Evolutionary conservation across 768 basidiomycete species (phyloP), one percentile per base, ranked within the genome.

Genomic region (Pleurotus giganteus): DNA sequence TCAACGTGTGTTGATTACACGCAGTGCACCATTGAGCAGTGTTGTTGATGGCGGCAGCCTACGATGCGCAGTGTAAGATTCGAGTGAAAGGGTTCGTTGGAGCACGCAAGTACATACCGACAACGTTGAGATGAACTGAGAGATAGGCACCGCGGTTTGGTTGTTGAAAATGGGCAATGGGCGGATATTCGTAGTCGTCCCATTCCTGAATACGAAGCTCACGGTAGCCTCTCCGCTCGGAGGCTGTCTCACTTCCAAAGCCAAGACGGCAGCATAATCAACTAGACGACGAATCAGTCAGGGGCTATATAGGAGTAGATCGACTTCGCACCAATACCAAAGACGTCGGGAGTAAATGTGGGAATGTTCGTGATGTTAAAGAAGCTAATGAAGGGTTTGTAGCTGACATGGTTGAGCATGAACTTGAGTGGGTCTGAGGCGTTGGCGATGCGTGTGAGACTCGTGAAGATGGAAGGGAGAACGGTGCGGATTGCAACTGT

Each of bases 311-410:
- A 26, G 27, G 26, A 27, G 21, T 7, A 12, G 27, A 6, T 52
- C 39, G 42, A 73, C 71, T 27, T 43, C 59, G 15, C 32, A 58
- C 61, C 76, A 58, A 81, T 75, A 2, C 75, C 72, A 17, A 73
- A 69, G 7, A 81, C 69, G 37, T 74, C 63, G 0, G 75, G 71
- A 57, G 74, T 70, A 13, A 64, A 61, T 4, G 62, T 63, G 27
- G 71, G 69, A 21, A 77, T 68, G 9, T 75, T 71, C 0, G 80
- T 82, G 75, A 84, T 76, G 64, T 82, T 81, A 70, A 85, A 83
- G 32, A 84, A 61, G 9, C 78, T 79, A 37, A 82, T 42, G 64
- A 84, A 79, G 0, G 82, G 83, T 66, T 83, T 83, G 69, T 84
- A 84, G 9, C 80, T 72, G 47, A 77, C 71, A 17, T 75, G 77